Base-by-base conservation (phyloP, 2,329 filamentous ascomycete species). In the Ophiostoma triangulosporum region DNA sequence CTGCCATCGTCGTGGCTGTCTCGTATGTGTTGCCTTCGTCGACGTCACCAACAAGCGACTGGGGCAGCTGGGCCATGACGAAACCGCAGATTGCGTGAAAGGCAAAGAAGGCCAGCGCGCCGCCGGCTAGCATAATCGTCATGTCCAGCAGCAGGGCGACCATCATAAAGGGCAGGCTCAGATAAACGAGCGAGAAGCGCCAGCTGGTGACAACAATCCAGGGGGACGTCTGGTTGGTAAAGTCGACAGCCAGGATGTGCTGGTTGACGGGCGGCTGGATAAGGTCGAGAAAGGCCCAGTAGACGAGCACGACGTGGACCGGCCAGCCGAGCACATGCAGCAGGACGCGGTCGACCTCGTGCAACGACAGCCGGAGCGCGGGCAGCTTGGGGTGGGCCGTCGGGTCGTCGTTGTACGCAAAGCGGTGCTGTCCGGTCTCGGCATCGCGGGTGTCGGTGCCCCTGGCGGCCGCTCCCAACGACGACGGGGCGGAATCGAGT, bases 271-370 rank as follows among this genome's bases (percentile, higher is more conserved):
- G 2, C 11, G 50, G 49, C 52, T 57, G 55, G 12, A 54, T n/a
- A 32, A 57, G 55, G 27, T 57, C 55, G 9, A 57, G 52, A 17
- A 57, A 54, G 36, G 50, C 46, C 55, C 55, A 57, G 52, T 52
- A 52, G 20, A 54, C 2, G 6, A 57, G 22, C 2, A 14, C 6
- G 4, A 22, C 11, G 12, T 57, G 52, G 1, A 24, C n/a, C 6
- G 35, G 20, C 17, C 29, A 31, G 29, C 48, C 48, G 2, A 54
- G 1, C 6, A 27, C 17, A 9, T 48, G 20, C 12, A 50, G n/a
- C 8, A 31, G n/a, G 8, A 7, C 6, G 2, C 2, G 2, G 35
- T 54, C 55, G 9, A 51, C 3, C 1, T 7, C 2, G 6, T 7
- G 7, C 11, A 54, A 6, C 3, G 3, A 4, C 9, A 3, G 15